phyloP scores from a whole-genome alignment of 805 yeast species.

The Candida coleopterorum region DNA sequence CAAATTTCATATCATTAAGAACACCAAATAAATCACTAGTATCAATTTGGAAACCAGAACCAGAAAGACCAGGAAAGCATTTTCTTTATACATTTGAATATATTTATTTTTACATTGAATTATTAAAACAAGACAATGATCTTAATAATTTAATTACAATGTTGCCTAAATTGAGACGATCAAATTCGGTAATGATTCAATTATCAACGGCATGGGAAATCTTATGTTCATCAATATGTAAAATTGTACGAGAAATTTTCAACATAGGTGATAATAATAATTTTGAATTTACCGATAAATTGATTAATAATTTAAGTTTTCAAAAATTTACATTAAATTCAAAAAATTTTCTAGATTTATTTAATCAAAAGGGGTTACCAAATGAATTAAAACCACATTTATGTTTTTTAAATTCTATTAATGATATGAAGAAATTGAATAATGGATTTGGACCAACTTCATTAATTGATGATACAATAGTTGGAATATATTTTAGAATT shows the following conservation, averaged over 20 bases:
- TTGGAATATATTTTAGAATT: constrained; percentile 53
- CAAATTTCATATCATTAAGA: constrained; percentile 57
- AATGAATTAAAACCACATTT: constrained; percentile 34
- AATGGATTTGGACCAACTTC: constrained; percentile 81
- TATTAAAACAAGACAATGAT: constrained; percentile 52
- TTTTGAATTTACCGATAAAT: constrained; percentile 47
- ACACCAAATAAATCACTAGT: constrained; percentile 67
- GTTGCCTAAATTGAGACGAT: constrained; percentile 70
- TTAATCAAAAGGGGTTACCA: constrained; percentile 30
- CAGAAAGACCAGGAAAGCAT: constrained; percentile 90
- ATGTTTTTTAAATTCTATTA: constrained; percentile 44
- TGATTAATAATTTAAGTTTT: constrained; percentile 42
- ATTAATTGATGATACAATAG: constrained; percentile 65
- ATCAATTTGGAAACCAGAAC: constrained; percentile 89
- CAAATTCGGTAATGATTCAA: constrained; percentile 70
- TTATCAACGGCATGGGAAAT: constrained; percentile 64
- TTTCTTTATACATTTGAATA: constrained; percentile 74
- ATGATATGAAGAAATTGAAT: constrained; percentile 65
- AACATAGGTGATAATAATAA: constrained; percentile 38
- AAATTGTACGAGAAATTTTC: constrained; percentile 43
- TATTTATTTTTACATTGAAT: constrained; percentile 54
- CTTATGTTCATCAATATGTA: constrained; percentile 48
- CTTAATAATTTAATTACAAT: constrained; percentile 54
- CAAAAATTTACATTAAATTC: constrained; percentile 39
- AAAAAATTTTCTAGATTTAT: constrained; percentile 21